Base-by-base conservation (phyloP, 2,329 filamentous ascomycete genomes). In the Botryotinia calthae region DNA sequence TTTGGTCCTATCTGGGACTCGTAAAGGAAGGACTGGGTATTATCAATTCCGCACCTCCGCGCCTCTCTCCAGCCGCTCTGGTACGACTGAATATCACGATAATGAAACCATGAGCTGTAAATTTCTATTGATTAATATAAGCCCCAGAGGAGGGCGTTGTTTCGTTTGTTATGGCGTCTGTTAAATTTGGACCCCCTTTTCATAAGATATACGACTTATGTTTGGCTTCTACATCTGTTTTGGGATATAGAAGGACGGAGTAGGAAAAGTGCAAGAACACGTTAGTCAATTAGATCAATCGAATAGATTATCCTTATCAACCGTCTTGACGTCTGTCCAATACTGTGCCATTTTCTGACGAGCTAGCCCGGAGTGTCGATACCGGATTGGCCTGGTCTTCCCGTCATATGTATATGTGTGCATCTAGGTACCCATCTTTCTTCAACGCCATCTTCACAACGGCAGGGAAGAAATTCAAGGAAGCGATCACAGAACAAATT, bases 1-100 rank as follows among this genome's bases (percentile, higher is more conserved):
- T 83, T 78, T 76, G 82, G 81, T 25, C 78, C 82, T n/a, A 81
- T 82, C 69, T 82, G 79, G 76, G 81, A 82, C 78, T 78, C 77
- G 9, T 71, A 66, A 34, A 25, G 34, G 20, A 28, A 59, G 44
- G 34, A 22, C 22, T 31, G 48, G 18, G 4, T 2, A 31, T 31
- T 1, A 12, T 42, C 34, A 56, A 42, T 12, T 67, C 64, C 64
- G 34, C 20, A 18, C 8, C 64, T 66, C 46, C 65, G n/a, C 25
- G 5, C 34, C 64, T 42, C 31, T 34, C 22, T 40, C 4, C 46
- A 14, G 37, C 22, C 40, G 2, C 18, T 25, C 40, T 31, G 22
- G 28, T 56, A 42, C 25, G 22, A 18, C 40, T n/a, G 34, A 8
- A 28, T 22, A 42, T 40, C 7, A 67, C 34, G 64, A 67, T 67